These are phyloP conservation scores for Pythium chondricola DNA, from an alignment of 352 stramenopile genomes.

Conservation along the genomic window DNA sequence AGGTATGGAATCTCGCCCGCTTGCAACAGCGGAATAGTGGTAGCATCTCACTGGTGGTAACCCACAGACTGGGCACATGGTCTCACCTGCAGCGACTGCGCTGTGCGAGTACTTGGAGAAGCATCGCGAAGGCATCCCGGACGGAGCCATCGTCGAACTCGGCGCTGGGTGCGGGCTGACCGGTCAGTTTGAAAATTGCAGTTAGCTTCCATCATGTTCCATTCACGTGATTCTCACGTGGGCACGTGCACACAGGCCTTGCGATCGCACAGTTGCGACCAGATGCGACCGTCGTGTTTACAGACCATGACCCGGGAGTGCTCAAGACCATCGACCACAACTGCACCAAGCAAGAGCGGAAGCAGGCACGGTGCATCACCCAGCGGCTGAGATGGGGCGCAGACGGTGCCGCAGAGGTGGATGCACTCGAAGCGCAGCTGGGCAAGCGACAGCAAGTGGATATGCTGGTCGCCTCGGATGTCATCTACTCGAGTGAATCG, in stretches of 20 bases:
- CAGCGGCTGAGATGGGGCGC: conserved; percentile 61
- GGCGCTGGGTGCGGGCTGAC: conserved; percentile 62
- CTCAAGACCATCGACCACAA: conserved; percentile 81
- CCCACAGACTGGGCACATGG: conserved; percentile 48
- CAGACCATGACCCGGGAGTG: conserved; percentile 74
- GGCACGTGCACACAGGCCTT: too few species aligned
- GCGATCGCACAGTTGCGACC: conserved; percentile 55
- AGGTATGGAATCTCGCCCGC: conserved; percentile 15
- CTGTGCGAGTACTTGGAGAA: conserved; percentile 57
- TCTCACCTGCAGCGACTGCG: conserved; percentile 59
- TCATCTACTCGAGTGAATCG: conserved; percentile 70
- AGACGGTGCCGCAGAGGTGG: conserved; percentile 49
- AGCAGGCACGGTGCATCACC: conserved; percentile 49
- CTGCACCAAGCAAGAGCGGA: conserved; percentile 40
- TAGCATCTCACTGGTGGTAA: neutral
- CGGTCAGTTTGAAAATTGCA: conserved; percentile 12
- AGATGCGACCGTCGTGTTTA: conserved; percentile 63
- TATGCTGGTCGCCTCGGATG: conserved; percentile 68
- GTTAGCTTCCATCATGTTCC: too few species aligned
- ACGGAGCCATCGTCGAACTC: conserved; percentile 58
- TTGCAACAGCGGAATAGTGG: conserved; percentile 10
- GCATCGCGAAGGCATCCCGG: conserved; percentile 39
- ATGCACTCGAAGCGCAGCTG: conserved; percentile 24
- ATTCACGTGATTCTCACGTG: too few species aligned
- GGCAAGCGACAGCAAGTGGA: conserved; percentile 16